Base-by-base conservation (phyloP, 2,329 filamentous ascomycete species). In the Aspergillus glaucus region DNA sequence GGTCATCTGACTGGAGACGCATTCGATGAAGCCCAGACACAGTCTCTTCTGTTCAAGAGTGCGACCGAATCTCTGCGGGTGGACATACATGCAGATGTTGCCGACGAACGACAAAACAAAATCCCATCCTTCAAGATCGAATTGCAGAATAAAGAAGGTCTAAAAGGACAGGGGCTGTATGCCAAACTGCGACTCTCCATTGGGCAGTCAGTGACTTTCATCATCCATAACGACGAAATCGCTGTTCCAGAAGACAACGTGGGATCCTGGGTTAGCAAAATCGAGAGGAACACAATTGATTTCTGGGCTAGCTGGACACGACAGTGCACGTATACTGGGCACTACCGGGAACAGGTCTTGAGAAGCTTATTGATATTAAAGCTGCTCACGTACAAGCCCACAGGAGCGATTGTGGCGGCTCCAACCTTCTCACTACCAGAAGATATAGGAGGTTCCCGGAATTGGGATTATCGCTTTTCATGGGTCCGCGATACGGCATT, bases 401-500 rank as follows among this genome's bases (percentile, higher is more conserved):
- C 86, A 0, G 86, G 87, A 2, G 87, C 86, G 6, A 89, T 90
- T 45, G 77, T 89, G 30, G 87, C 86, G 1, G 79, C 86, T 1
- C 86, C 87, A 0, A 90, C 86, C 0, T 91, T 90, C 59, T 88
- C 86, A 0, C 77, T 90, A 1, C 86, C 86, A 0, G 86, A 90
- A 62, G 83, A 85, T 45, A 79, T 88, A 36, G 86, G 85, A 15
- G 86, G 86, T 10, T 70, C 59, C 19, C 77, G 76, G 12, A 78
- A 79, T 44, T 79, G 76, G 70, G 66, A 70, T 50, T 70, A 70
- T 50, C 61, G 68, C 5, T 91, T 81, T 66, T 87, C 78, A 8
- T 91, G 87, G 87, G 81, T 90, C 34, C 79, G 87, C 19, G 86
- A 91, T 68, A 82, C 84, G 0, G 87, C 84, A 54, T 89, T 89